Percentiles rank a stretch among this genome's conserved stretches.
phyloP scores from a whole-genome alignment of 495 filamentous ascomycete genomes.

The Lasiosphaeris hirsuta region DNA sequence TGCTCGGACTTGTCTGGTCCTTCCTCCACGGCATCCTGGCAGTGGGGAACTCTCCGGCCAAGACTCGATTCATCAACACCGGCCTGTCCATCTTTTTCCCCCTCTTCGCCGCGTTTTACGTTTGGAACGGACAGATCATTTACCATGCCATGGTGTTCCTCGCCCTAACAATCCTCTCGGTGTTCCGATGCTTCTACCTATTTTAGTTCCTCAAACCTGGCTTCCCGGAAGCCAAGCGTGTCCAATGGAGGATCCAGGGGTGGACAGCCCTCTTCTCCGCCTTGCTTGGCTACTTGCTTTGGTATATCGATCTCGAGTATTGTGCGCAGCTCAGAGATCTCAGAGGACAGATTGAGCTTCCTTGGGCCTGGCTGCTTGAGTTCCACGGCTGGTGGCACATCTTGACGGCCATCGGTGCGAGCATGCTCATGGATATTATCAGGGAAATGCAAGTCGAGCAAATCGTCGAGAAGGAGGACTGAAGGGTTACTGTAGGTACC shows the following conservation, averaged over 20 bases:
- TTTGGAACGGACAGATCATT: constrained; percentile 33
- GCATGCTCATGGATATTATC: constrained; percentile 19
- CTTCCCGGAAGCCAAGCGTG: constrained; percentile 9
- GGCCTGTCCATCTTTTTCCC: constrained; percentile 19
- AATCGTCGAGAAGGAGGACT: too few species aligned
- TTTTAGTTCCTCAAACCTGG: constrained; percentile 13
- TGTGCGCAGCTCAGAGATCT: constrained; percentile 36
- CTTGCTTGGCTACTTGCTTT: constrained; percentile 42
- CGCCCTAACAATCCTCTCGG: constrained; percentile 7
- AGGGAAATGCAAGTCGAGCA: constrained; percentile 11
- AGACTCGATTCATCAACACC: constrained; percentile 29
- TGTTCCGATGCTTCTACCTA: constrained; percentile 17
- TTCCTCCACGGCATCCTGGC: constrained; percentile 51
- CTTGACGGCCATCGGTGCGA: constrained; percentile 48
- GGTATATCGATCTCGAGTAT: constrained; percentile 47
- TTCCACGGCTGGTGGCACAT: constrained; percentile 63
- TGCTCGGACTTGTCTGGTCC: constrained; percentile 51
- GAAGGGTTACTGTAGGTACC: too few species aligned
- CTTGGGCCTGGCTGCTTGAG: constrained; percentile 51
- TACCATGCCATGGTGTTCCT: constrained; percentile 24
- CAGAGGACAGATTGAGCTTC: constrained; percentile 43
- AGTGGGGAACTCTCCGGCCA: constrained; percentile 30
- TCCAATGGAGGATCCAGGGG: constrained; percentile 11
- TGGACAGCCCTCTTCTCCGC: constrained; percentile 24
- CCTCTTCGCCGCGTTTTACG: constrained; percentile 33